Evolutionary conservation across 139 green algal genomes (phyloP).

Genomic region (Eudorina sp.): DNA sequence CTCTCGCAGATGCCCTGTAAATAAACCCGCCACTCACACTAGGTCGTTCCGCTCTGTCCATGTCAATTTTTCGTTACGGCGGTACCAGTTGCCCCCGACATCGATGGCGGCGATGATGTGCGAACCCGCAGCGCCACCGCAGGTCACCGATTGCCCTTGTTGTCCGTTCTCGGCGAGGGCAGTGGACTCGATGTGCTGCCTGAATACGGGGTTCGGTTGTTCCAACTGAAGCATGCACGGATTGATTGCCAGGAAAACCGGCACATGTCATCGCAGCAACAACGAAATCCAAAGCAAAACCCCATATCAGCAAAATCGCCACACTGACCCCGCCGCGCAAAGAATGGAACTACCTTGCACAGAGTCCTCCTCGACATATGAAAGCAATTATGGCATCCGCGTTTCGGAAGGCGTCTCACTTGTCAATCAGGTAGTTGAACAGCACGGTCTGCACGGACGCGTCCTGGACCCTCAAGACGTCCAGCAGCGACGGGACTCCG

Average conservation of each 20-base stretch:
- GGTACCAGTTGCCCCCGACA: background rate
- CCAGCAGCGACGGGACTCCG: constrained; percentile 31
- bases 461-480: constrained; percentile 50
- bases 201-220: background rate
- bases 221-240: too few species aligned
- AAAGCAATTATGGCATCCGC: too few species aligned
- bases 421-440: constrained; percentile 59
- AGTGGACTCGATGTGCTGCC: constrained; percentile 15
- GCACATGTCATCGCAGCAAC: too few species aligned
- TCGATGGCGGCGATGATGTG: background rate
- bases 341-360: too few species aligned
- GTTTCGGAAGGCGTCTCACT: constrained; percentile 2
- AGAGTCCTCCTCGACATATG: too few species aligned
- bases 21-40: background rate
- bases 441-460: constrained; percentile 2
- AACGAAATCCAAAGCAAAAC: too few species aligned
- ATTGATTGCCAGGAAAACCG: too few species aligned
- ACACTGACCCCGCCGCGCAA: too few species aligned
- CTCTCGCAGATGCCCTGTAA: too few species aligned
- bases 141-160: background rate
- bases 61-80: background rate
- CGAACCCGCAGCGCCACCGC: background rate
- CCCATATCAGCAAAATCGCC: too few species aligned
- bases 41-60: background rate
- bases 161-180: constrained; percentile 29